Evolutionary conservation across 306 rosid species (phyloP), one percentile per base, ranked within the genome.

Genomic region (Begonia loranthoides): DNA sequence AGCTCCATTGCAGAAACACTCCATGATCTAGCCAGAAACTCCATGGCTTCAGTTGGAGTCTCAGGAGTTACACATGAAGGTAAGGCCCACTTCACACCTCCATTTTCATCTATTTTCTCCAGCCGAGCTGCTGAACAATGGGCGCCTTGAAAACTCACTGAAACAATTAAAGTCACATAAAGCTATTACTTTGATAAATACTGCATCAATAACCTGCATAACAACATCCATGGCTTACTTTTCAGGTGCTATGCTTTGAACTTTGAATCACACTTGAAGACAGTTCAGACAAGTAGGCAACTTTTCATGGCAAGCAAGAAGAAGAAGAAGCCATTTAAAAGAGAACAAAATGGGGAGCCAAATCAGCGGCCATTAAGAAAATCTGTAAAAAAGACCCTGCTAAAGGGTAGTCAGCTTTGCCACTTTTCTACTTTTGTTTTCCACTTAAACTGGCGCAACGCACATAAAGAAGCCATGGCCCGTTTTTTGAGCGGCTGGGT

Each of bases 1-100:
- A 90, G 82, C 72, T 85, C 94, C 62, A 61, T 69, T 51, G 97
- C 94, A 1, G 92, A 90, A 51, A 90, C 83, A 50, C 97, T 90
- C 97, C 97, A 90, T 51, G 95, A 90, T 73, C 97, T 76, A 7
- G 87, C 92, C 49, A 90, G 87, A 68, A 82, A 90, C 79, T 90
- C 94, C 97, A 90, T 90, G 45, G 94, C 77, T 58, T 90, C 95
- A 1, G 93, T 85, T 14, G 94, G 97, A 24, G 94, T 85, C n/a
- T 90, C 97, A 6, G 87, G 94, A 15, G 67, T 80, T 15, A 70
- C 72, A 54, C 77, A 58, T 17, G 87, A 71, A 52, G 56, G 64
- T 16, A 66, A 55, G n/a, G 58, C 38, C 73, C 77, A 68, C 50
- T n/a, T 70, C 9, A 70, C 62, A 40, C 84, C 66, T 54, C 68